Evolutionary conservation across 1,284 basidiomycete species (phyloP), one percentile per base, ranked within the genome.

Genomic region (Heliocybe sulcata): DNA sequence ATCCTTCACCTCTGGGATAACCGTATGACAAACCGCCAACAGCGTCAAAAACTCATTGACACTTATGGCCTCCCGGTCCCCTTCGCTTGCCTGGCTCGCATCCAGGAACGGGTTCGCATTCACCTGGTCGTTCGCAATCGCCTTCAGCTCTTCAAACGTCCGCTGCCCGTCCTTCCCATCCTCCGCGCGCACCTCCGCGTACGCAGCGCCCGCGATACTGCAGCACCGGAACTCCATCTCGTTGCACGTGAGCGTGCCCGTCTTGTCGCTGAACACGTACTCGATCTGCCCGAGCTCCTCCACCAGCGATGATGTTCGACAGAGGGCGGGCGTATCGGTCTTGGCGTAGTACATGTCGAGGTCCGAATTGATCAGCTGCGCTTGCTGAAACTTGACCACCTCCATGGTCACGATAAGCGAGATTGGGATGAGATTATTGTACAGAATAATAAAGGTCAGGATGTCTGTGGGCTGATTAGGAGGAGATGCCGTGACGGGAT

Each of bases 371-470:
- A 99, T 99, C 54, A 98, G 82, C 52, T 90, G 87, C 0, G 97
- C 95, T 72, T 98, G 97, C 70, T 98, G 94, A 66, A 90, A 98
- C 70, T 98, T 98, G 76, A 99, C 97, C 26, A 99, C 90, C 73
- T 99, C 97, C 89, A 99, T 98, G 1, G 97, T 98, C 65, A 99
- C 96, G 66, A 99, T 97, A 61, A 99, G 85, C 57, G 96, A 99
- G 67, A 99, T 99, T 6, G 97, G 97, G 60, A 99, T 98, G 63
- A 99, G 77, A 73, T 99, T 99, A 79, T 98, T 99, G 79, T 98
- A 98, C 38, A 98, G 81, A 68, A 99, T 98, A 72, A 99, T 93
- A 74, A 98, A 99, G 1, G 97, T 99, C 49, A 99, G 77, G 57
- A 99, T 94, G 69, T 98, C 96, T 88, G 61, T 11, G 22, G 3